These are phyloP conservation scores for Samsoniella hepiali DNA, from an alignment of 2,329 filamentous ascomycete genomes.

Conservation along the genomic window DNA sequence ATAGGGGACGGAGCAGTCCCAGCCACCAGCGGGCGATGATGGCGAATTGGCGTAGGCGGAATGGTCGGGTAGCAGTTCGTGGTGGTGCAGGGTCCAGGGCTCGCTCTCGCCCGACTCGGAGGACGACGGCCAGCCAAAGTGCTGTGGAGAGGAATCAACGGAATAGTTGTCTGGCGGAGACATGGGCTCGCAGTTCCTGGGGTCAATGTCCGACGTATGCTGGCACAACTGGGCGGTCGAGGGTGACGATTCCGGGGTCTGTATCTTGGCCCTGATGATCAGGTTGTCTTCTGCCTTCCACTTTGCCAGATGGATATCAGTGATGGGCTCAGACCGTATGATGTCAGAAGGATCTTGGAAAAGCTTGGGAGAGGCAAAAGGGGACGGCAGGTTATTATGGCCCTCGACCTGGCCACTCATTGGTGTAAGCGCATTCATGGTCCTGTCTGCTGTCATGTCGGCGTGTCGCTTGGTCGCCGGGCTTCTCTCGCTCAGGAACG, in stretches of 20 bases:
- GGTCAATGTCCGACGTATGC: neutral
- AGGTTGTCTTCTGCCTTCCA: constrained; percentile 1
- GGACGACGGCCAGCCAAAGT: constrained; percentile 1
- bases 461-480: neutral
- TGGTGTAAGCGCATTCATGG: constrained; percentile 4
- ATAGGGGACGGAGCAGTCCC: constrained; percentile 2
- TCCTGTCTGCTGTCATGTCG: neutral
- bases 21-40: neutral
- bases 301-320: neutral
- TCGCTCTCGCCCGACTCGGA: constrained; percentile 11
- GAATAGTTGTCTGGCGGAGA: constrained; percentile 12
- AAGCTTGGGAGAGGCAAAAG: neutral
- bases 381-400: constrained; percentile 8
- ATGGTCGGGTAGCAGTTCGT: constrained; percentile 6
- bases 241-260: neutral
- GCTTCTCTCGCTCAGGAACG: neutral
- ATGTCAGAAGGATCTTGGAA: neutral
- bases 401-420: neutral
- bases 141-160: neutral
- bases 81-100: constrained; percentile 6
- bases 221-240: neutral
- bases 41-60: constrained; percentile 6
- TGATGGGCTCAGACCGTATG: neutral
- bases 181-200: constrained; percentile 9
- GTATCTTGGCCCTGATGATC: neutral